phyloP scores from a whole-genome alignment of 2,329 filamentous ascomycete genomes.

The Fusarium sp. region DNA sequence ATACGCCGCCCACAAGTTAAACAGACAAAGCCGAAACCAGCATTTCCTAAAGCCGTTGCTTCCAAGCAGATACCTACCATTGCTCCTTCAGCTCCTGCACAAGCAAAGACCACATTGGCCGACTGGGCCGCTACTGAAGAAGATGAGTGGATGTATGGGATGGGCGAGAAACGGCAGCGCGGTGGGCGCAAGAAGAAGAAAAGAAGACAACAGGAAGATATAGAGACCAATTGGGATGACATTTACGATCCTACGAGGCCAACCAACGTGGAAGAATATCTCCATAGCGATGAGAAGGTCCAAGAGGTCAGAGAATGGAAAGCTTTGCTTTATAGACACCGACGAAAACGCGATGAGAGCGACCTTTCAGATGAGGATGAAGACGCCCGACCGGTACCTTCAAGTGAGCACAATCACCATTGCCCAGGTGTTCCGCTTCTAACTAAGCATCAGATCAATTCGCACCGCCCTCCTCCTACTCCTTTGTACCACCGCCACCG shows the following conservation, averaged over 20 bases:
- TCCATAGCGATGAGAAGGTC: conserved; percentile 84
- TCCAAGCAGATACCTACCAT: conserved; percentile 50
- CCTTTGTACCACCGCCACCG: conserved; percentile 66
- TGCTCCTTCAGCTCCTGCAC: conserved; percentile 50
- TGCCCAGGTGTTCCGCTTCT: conserved; percentile 23
- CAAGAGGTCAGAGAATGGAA: conserved; percentile 88
- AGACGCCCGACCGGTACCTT: conserved; percentile 43
- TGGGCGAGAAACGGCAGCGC: conserved; percentile 74
- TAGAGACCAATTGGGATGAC: conserved; percentile 87
- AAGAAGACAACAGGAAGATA: conserved; percentile 63
- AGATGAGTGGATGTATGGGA: conserved; percentile 81
- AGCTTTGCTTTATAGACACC: conserved; percentile 79
- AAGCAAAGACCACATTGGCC: conserved; percentile 75
- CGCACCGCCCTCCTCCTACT: conserved; percentile 68
- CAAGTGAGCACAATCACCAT: conserved; percentile 49
- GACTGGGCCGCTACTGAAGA: conserved; percentile 83
- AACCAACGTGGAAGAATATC: conserved; percentile 86
- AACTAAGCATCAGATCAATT: conserved; percentile 62
- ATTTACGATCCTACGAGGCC: conserved; percentile 87
- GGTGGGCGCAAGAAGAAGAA: conserved; percentile 84
- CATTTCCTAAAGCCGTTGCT: conserved; percentile 61
- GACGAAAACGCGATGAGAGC: conserved; percentile 58
- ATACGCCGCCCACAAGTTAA: conserved; percentile 79
- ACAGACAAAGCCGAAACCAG: conserved; percentile 69
- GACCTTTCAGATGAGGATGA: conserved; percentile 52